Conservation (phyloP, 208 protist genomes). For the Trypanosomatidae sp. region DNA sequence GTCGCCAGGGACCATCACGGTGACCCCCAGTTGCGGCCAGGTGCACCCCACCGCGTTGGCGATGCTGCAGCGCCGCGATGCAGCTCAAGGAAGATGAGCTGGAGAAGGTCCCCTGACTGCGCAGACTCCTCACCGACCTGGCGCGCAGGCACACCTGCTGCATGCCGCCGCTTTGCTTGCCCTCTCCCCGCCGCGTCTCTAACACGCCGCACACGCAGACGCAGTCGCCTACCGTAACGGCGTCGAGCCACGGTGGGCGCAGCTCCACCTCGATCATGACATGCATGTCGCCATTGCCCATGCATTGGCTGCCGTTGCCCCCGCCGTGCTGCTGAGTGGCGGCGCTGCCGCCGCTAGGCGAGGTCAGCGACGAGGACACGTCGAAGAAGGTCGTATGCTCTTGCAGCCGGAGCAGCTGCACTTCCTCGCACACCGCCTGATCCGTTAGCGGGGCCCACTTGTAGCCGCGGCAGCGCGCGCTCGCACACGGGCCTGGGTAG, state of each 20-base stretch:
- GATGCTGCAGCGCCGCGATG: conserved; percentile 12
- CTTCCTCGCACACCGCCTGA: conserved; percentile 70
- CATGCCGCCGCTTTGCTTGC: conserved; percentile 30
- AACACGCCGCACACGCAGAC: conserved; percentile 70
- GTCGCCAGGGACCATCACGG: conserved; percentile 19
- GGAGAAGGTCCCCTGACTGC: conserved; percentile 8
- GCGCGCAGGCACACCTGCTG: conserved; percentile 43
- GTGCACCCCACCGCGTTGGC: conserved; percentile 6
- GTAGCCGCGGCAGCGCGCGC: conserved; percentile 64
- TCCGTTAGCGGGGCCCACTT: conserved; percentile 62
- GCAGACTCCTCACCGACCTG: conserved; percentile 23
- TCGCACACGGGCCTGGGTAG: conserved; percentile 66
- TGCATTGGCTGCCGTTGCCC: not conserved
- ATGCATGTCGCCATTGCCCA: conserved; percentile 48
- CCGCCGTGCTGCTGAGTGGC: conserved; percentile 4
- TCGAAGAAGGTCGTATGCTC: conserved; percentile 67
- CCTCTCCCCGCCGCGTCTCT: conserved; percentile 51
- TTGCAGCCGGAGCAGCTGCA: conserved; percentile 84
- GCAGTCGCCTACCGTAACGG: conserved; percentile 70
- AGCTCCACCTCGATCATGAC: conserved; percentile 83
- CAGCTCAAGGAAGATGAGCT: conserved; percentile 2
- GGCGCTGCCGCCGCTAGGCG: not conserved
- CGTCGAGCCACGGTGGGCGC: conserved; percentile 62
- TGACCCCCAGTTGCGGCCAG: conserved; percentile 7
- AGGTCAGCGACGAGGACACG: conserved; percentile 3